Conservation (phyloP, 2,329 filamentous ascomycete species). For the Nakataea oryzae region DNA sequence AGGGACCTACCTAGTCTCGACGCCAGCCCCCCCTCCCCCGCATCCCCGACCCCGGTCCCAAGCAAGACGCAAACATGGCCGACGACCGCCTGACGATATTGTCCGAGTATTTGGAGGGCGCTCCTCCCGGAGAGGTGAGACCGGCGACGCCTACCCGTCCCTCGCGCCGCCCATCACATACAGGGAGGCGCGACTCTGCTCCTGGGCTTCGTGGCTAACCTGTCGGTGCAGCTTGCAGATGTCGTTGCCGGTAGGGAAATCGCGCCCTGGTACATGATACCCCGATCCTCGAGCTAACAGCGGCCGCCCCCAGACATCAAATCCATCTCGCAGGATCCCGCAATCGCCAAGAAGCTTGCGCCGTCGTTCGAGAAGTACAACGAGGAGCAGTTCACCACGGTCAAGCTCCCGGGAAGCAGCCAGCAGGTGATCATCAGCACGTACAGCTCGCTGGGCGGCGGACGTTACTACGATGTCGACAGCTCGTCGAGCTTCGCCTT, state of each 20-base stretch:
- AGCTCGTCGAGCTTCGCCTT: conserved; percentile 82
- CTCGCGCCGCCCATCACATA: neutral
- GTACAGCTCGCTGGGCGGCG: conserved; percentile 71
- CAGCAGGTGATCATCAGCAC: conserved; percentile 76
- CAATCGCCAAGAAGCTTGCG: conserved; percentile 59
- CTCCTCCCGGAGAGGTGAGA: conserved; percentile 89
- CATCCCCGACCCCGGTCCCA: neutral
- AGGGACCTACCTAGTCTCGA: no score
- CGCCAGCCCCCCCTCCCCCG: no score
- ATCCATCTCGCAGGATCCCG: conserved; percentile 57
- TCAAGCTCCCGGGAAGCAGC: conserved; percentile 80
- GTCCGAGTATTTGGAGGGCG: conserved; percentile 84
- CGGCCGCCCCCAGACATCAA: conserved; percentile 64
- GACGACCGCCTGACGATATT: conserved; percentile 35
- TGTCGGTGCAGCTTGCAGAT: conserved; percentile 58
- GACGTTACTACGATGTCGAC: conserved; percentile 83
- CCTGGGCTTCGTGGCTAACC: neutral
- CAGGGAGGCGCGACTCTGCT: neutral
- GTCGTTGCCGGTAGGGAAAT: conserved; percentile 64
- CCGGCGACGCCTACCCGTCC: neutral
- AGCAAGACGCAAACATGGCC: conserved; percentile 17
- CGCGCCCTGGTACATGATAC: neutral
- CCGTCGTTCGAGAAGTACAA: conserved; percentile 93
- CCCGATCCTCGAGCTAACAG: neutral
- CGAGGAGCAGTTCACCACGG: conserved; percentile 82